Percentiles rank a stretch among this genome's conserved stretches.
phyloP scores from a whole-genome alignment of 306 rosid genomes.

The Casuarina cunninghamiana region DNA sequence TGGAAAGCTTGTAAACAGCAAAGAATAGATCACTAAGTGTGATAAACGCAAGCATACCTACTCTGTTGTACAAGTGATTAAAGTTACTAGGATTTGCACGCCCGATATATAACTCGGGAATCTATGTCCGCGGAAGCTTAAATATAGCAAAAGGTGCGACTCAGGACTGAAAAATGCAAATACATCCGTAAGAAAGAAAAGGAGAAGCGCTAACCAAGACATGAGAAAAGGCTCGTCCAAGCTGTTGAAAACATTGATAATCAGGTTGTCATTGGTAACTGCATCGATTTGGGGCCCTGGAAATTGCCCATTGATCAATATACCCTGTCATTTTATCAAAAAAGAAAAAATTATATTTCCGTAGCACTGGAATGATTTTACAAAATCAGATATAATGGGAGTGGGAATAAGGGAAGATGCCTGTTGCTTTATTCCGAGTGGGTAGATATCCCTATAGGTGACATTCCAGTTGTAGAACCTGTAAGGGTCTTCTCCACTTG shows the following conservation, averaged over 20 bases:
- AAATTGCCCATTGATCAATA: constrained; percentile 85
- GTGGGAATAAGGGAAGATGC: constrained; percentile 20
- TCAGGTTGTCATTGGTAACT: constrained; percentile 84
- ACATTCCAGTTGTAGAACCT: constrained; percentile 74
- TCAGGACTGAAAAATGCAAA: neutral
- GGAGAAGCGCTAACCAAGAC: constrained; percentile 57
- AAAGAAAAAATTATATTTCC: constrained; percentile 13
- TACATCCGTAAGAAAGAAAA: neutral
- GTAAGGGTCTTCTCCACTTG: constrained; percentile 72
- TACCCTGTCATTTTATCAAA: constrained; percentile 51
- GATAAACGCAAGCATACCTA: neutral
- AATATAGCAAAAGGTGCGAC: neutral
- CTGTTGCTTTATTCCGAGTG: constrained; percentile 84
- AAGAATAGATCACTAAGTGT: neutral
- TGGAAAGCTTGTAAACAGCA: too few relatives aligned
- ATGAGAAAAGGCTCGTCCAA: constrained; percentile 87
- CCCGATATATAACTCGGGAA: neutral
- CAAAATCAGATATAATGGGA: neutral
- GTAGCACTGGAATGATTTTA: neutral
- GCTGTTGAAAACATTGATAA: constrained; percentile 68
- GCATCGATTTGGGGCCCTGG: constrained; percentile 88
- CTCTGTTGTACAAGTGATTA: neutral
- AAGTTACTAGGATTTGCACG: neutral
- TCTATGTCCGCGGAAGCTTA: neutral
- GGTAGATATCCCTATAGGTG: constrained; percentile 84